Evolutionary conservation across 2,329 filamentous ascomycete genomes (phyloP).

Genomic region (Ophiostoma quercus): DNA sequence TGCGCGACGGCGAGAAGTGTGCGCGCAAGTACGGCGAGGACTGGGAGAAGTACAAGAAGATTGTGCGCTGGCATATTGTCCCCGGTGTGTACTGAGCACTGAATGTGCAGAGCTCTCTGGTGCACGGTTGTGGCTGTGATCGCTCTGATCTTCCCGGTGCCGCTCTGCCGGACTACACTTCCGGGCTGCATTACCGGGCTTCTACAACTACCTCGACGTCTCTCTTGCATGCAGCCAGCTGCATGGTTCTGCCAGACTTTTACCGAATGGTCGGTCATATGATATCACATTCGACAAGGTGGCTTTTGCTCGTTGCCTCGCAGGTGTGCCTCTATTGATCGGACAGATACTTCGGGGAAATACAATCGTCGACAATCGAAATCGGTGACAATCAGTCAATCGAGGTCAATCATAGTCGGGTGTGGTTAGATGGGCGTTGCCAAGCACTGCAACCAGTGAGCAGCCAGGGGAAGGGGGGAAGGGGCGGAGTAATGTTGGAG

Average conservation of each 20-base stretch:
- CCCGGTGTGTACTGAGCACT: slow-evolving; percentile 85
- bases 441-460: neutral
- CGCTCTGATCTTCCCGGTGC: neutral
- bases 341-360: neutral
- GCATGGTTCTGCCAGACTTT: neutral
- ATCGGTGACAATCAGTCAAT: neutral
- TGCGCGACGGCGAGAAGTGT: slow-evolving; percentile 87
- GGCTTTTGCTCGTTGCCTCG: neutral
- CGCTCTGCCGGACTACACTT: neutral
- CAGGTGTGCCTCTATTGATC: slow-evolving; percentile 1
- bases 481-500: neutral
- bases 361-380: neutral
- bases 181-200: neutral
- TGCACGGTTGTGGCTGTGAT: neutral
- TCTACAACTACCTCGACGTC: neutral
- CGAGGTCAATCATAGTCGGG: neutral
- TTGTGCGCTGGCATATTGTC: slow-evolving; percentile 75
- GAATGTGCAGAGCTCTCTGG: slow-evolving; percentile 18
- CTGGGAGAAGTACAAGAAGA: slow-evolving; percentile 82
- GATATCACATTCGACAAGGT: neutral
- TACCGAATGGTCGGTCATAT: neutral
- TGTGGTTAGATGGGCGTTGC: slow-evolving; percentile 1
- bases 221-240: neutral
- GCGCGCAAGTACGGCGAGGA: slow-evolving; percentile 84
- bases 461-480: neutral